These are phyloP conservation scores for Fistulifera pelliculosa DNA, from an alignment of 108 stramenopile species.

Conservation along the genomic window DNA sequence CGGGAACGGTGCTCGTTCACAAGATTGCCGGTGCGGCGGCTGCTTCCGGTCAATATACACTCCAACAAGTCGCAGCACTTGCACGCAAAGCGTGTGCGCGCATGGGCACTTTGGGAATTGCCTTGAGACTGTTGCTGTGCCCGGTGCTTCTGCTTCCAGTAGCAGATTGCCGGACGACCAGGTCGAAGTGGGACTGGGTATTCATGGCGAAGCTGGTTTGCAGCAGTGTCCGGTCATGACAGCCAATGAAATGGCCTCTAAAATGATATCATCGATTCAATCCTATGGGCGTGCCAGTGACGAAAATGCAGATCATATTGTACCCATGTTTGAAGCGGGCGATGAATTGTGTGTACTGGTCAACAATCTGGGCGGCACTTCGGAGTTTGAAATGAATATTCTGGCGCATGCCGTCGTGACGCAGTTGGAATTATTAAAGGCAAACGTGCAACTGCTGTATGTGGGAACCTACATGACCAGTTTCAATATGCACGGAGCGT, in stretches of 20 bases:
- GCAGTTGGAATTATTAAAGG: constrained; percentile 30
- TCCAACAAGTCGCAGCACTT: constrained; percentile 59
- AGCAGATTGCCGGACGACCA: constrained; percentile 54
- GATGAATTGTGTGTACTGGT: constrained; percentile 80
- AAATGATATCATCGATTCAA: constrained; percentile 65
- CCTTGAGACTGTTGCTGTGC: constrained; percentile 86
- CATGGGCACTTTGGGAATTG: constrained; percentile 87
- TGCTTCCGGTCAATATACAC: constrained; percentile 44
- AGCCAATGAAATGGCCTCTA: constrained; percentile 66
- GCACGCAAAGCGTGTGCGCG: constrained; percentile 44
- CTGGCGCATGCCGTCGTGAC: constrained; percentile 61
- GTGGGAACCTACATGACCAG: constrained; percentile 92
- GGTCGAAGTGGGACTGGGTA: constrained; percentile 94
- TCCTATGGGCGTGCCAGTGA: constrained; percentile 44
- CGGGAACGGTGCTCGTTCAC: constrained; percentile 94
- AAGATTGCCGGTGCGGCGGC: constrained; percentile 93
- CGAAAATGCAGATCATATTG: constrained; percentile 16
- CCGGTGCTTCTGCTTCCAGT: constrained; percentile 68
- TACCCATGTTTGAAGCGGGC: constrained; percentile 47
- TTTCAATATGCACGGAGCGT: constrained; percentile 95
- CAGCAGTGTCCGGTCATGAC: constrained; percentile 53
- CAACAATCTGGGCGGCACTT: constrained; percentile 91
- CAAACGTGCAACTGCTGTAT: constrained; percentile 58
- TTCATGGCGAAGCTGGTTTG: constrained; percentile 96
- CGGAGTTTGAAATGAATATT: constrained; percentile 90